Evolutionary conservation across 768 basidiomycete species (phyloP), one percentile per base, ranked within the genome.

Genomic region (Kwoniella sp.): DNA sequence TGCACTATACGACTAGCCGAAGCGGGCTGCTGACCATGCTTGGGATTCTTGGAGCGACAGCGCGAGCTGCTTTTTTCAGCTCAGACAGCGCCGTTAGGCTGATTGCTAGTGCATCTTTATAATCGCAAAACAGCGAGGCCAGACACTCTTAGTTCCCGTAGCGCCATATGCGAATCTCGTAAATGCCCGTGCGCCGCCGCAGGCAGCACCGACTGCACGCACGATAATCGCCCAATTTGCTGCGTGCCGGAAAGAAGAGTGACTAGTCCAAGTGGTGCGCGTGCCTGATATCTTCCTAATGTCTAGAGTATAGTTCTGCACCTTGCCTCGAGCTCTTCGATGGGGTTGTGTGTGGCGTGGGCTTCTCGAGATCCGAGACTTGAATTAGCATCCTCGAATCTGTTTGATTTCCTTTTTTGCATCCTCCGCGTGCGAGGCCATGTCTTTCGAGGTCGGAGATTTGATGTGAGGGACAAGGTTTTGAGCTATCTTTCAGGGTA

Each of bases 401-500:
- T n/a, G n/a, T n/a, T n/a, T n/a, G n/a, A n/a, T n/a, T n/a, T n/a
- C n/a, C n/a, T n/a, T n/a, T 33, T 33, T 33, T 33, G 33, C 40
- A 44, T 44, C 26, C 54, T 33, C 27, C 24, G 7, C 30, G 24
- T 55, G n/a, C 12, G 7, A 9, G 17, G 40, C 3, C 17, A 15
- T 9, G 8, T 44, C 17, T n/a, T n/a, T n/a, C n/a, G n/a, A n/a
- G n/a, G 44, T 25, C 55, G 55, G 55, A 48, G 25, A 26, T 21
- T 44, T 44, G 40, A 44, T 44, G 13, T 27, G 36, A n/a, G 13
- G 29, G 40, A 58, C 57, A 58, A 58, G 48, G 57, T 58, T 58
- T 58, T 21, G 36, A 49, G 57, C 57, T 58, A 58, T 58, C 57
- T 58, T 49, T 58, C 40, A 44, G 40, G 57, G 57, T 17, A 27